A percentile compares a stretch with the other conserved stretches of the same genome.
These are phyloP conservation scores for Kwoniella pini DNA, from an alignment of 768 basidiomycete genomes.

Conservation along the genomic window DNA sequence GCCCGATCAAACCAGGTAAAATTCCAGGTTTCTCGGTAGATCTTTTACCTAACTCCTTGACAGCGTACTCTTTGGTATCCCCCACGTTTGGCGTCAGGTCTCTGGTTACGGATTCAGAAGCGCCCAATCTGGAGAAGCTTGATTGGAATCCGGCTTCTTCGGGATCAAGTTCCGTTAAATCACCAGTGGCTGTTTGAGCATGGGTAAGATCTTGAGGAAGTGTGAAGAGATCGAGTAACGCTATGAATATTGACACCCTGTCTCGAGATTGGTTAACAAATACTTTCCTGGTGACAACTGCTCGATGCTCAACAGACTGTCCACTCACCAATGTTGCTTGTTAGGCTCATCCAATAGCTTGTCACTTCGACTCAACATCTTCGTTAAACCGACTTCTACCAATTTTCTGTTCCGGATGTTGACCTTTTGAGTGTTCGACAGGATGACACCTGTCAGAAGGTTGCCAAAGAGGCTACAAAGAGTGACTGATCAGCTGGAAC, in stretches of 20 bases:
- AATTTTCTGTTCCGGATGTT: constrained; percentile 82
- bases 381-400: constrained; percentile 74
- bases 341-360: constrained; percentile 69
- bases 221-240: constrained; percentile 73
- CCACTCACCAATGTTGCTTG: constrained; percentile 64
- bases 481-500: not conserved
- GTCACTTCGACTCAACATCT: constrained; percentile 72
- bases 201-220: constrained; percentile 68
- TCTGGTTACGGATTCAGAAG: constrained; percentile 60
- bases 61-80: constrained; percentile 52
- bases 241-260: constrained; percentile 71
- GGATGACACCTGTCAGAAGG: constrained; percentile 71
- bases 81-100: constrained; percentile 61
- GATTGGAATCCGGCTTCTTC: constrained; percentile 96
- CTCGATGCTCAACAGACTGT: not conserved
- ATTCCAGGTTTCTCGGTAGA: constrained; percentile 43
- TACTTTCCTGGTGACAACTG: not conserved
- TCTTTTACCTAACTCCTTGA: constrained; percentile 37
- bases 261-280: not conserved
- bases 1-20: constrained; percentile 19
- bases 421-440: constrained; percentile 78
- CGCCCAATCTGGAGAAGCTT: constrained; percentile 86
- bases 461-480: constrained; percentile 74
- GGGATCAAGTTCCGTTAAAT: constrained; percentile 78
- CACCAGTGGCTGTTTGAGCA: constrained; percentile 41